Conservation (phyloP, 345 rosid species). For the Gossypium turneri region DNA sequence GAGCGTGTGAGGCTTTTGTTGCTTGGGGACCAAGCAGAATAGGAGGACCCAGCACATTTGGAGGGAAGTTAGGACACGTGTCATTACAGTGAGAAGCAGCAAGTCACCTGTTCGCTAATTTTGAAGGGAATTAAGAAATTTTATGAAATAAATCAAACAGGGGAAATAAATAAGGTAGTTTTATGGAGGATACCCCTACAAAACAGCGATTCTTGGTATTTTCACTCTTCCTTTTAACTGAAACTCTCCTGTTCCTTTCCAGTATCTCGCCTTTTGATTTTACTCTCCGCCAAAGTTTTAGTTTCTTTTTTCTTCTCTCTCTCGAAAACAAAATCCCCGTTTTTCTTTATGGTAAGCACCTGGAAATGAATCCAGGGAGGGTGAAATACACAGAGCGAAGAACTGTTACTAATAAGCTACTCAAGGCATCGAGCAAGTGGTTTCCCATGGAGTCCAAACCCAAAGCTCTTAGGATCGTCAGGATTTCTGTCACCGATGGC, state of each 20-base stretch:
- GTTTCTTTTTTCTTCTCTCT: neutral
- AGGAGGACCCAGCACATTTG: neutral
- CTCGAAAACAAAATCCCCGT: neutral
- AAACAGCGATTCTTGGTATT: conserved; percentile 36
- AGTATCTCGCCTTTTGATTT: neutral
- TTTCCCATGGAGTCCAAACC: neutral
- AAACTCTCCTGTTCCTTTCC: conserved; percentile 12
- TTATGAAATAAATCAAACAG: neutral
- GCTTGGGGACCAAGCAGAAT: conserved; percentile 3
- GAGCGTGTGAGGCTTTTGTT: neutral
- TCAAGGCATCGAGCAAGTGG: conserved; percentile 13
- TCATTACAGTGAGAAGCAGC: conserved; percentile 30
- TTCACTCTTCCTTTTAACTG: conserved; percentile 40
- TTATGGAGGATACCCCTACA: conserved; percentile 38
- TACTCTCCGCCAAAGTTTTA: neutral
- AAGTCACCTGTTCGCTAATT: conserved; percentile 20
- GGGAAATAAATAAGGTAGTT: conserved; percentile 2
- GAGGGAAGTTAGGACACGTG: conserved; percentile 3
- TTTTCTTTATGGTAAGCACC: neutral
- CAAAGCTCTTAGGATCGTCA: conserved; percentile 33
- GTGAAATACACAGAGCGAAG: conserved; percentile 45
- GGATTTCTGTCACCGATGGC: conserved; percentile 53
- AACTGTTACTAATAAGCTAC: conserved; percentile 29
- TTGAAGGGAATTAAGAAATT: neutral
- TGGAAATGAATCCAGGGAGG: conserved; percentile 20